Evolutionary conservation across 179 eudicot species (phyloP), one percentile per base, ranked within the genome.

Genomic region (Gypsophila paniculata): DNA sequence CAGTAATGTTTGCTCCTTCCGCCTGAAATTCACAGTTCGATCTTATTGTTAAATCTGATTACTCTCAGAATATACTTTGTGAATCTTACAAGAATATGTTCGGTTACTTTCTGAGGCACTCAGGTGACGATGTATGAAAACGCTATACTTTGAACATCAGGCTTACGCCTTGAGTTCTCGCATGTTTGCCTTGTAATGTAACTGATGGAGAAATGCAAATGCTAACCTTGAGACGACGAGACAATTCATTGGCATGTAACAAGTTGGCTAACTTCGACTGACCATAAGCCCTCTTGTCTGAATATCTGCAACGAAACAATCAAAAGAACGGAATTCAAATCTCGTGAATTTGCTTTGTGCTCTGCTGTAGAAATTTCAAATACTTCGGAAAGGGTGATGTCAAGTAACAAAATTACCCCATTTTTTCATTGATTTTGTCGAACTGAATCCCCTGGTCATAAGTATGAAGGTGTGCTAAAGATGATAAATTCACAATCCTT

Each of bases 181-280:
- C 23, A 68, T 7, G 12, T 17, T 23, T 13, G 10, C 6, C 39
- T 26, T 15, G 25, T 2, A 6, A 39, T 39, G 44, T 39, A 6
- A 8, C 9, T 5, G 44, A 8, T 39, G 8, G 48, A 29, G 25
- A 13, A 11, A 48, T 36, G 42, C 42, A 34, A 13, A 25, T 13
- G 67, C 54, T 59, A 44, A 93, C 96, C 95, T 89, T 77, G 68
- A 93, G 74, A 67, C 88, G 89, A 15, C 88, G 86, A 73, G 98
- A 72, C 65, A 91, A 86, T 82, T 91, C 93, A 34, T 82, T 91
- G 13, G 96, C 89, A 58, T 93, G 98, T 72, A 93, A 76, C 61
- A 89, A 74, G 53, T 87, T 91, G 3, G 97, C 98, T 61, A 93
- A 61, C 77, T 93, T 93, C 17, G 98, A 93, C 48, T 93, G 98